Evolutionary conservation across 352 stramenopile species (phyloP).

Genomic region (Aphanomyces invadans): DNA sequence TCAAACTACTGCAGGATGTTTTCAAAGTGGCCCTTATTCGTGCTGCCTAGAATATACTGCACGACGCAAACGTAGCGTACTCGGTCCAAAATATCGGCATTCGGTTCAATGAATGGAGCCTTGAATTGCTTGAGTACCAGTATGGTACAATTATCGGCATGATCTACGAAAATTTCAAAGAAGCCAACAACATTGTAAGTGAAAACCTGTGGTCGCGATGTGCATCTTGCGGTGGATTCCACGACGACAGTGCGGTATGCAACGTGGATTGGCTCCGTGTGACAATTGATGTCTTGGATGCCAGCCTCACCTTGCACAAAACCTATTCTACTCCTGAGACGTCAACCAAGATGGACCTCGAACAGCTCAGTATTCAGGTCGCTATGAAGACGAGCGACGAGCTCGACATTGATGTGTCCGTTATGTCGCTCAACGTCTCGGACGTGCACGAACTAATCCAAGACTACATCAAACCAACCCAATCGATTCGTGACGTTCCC

Average conservation of each 20-base stretch:
- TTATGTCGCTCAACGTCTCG: conserved; percentile 52
- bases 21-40: no score
- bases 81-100: conserved; percentile 61
- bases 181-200: conserved; percentile 59
- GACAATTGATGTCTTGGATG: conserved; percentile 64
- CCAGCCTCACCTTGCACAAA: conserved; percentile 60
- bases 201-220: conserved; percentile 78
- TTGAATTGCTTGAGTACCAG: conserved; percentile 49
- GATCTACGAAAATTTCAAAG: conserved; percentile 84
- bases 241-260: conserved; percentile 54
- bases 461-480: conserved; percentile 56
- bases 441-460: conserved; percentile 39
- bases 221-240: conserved; percentile 47
- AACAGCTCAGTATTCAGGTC: conserved; percentile 74
- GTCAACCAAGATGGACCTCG: conserved; percentile 54
- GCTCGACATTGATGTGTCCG: conserved; percentile 52
- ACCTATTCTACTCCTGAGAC: conserved; percentile 38
- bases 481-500: conserved; percentile 50
- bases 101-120: conserved; percentile 69
- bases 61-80: conserved; percentile 43
- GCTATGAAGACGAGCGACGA: conserved; percentile 75
- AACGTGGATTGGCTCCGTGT: conserved; percentile 75
- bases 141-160: conserved; percentile 67
- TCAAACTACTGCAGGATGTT: no score
- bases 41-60: background rate